Conservation (phyloP, 176 grass and related monocot genomes). For the Juncus inflexus region DNA sequence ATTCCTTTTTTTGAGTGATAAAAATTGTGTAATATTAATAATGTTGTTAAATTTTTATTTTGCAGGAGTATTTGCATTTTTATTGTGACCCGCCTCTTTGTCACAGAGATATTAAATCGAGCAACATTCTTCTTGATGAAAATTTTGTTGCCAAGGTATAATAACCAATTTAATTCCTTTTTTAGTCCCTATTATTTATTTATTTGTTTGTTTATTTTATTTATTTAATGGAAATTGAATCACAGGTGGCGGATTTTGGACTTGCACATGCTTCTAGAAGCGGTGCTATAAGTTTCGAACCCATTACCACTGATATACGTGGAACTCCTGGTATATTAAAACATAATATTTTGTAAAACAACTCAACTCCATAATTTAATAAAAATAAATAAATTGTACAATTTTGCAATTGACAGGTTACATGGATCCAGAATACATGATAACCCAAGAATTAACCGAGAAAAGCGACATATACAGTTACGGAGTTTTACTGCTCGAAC, state of each 20-base stretch:
- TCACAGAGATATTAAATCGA: conserved; percentile 93
- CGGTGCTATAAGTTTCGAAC: conserved; percentile 80
- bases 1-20: neutral
- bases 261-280: conserved; percentile 94
- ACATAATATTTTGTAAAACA: neutral
- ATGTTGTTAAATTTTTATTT: conserved; percentile 11
- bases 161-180: neutral
- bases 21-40: neutral
- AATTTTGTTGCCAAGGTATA: conserved; percentile 90
- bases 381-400: neutral
- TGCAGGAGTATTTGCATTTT: conserved; percentile 98
- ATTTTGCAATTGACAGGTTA: conserved; percentile 50
- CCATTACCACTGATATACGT: conserved; percentile 87
- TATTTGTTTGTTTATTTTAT: too few relatives aligned
- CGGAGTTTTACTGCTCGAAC: conserved; percentile 77
- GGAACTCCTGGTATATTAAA: conserved; percentile 76
- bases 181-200: neutral
- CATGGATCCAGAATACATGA: conserved; percentile 98
- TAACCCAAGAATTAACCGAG: conserved; percentile 89
- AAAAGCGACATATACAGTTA: conserved; percentile 99
- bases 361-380: neutral
- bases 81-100: conserved; percentile 96
- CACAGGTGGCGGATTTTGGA: conserved; percentile 90
- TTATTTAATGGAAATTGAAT: neutral
- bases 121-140: conserved; percentile 96